A percentile compares a stretch with the other conserved stretches of the same genome.
These are phyloP conservation scores for Trichoderma citrinoviride DNA, from an alignment of 2,329 filamentous ascomycete species.

Conservation along the genomic window DNA sequence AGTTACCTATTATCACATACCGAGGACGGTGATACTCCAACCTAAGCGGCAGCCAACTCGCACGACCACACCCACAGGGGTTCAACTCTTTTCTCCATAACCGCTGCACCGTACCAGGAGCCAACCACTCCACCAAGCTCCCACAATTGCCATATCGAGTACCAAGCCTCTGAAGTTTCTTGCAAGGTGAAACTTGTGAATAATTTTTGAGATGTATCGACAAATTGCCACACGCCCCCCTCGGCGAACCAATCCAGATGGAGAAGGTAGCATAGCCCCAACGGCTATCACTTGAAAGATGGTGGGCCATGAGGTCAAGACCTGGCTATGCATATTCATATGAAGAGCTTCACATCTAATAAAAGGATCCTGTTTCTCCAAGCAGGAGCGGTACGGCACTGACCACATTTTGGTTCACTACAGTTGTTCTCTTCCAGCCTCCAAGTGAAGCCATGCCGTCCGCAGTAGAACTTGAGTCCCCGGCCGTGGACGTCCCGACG, in stretches of 20 bases:
- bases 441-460: conserved; percentile 10
- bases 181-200: neutral
- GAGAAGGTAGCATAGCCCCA: conserved; percentile 16
- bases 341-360: neutral
- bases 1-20: neutral
- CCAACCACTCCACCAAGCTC: neutral
- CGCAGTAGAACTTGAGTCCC: neutral
- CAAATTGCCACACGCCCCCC: neutral
- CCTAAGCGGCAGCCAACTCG: neutral
- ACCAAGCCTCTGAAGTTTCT: neutral
- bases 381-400: neutral
- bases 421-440: neutral
- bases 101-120: neutral
- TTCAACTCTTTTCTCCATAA: neutral
- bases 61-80: neutral
- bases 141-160: neutral
- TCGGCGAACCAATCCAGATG: conserved; percentile 10
- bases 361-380: neutral
- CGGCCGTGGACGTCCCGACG: neutral
- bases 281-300: neutral
- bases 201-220: neutral
- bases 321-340: neutral
- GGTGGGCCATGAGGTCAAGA: neutral
- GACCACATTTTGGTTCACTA: neutral
- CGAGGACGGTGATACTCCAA: neutral